Evolutionary conservation across 1,284 basidiomycete species (phyloP), one percentile per base, ranked within the genome.

Genomic region (Leccinum solheimii): DNA sequence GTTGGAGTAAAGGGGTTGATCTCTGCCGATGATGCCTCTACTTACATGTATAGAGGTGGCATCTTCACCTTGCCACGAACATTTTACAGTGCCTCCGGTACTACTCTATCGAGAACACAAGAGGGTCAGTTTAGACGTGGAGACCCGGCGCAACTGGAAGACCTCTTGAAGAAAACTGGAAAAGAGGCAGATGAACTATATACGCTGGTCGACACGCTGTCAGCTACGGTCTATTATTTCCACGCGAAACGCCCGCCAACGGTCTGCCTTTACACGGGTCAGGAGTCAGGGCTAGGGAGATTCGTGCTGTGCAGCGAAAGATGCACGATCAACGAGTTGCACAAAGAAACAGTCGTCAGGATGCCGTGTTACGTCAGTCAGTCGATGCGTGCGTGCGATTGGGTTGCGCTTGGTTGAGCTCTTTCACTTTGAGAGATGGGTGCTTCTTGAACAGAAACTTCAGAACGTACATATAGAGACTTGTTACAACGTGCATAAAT

Each of bases 181-280:
- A 1, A 16, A 9, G 55, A 48, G 32, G 58, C 27, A 14, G 59
- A 59, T 11, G 11, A 70, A 27, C 14, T 73, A 36, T 71, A 72
- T 40, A 67, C 69, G 0, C 70, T 73, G 40, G 7, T 74, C n/a
- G 70, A 72, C 56, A 75, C 72, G 0, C 0, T 62, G 1, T 74
- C 73, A 1, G 55, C 60, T 3, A 72, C 68, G 5, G n/a, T 71
- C 6, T 74, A 73, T 45, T 72, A 74, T 54, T 74, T 71, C 62
- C 61, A 55, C 1, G 69, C 71, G n/a, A 52, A 32, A 2, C 58
- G 55, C 52, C 71, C 71, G 0, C 70, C 71, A 13, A 74, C 68
- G 8, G 73, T 75, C 3, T 73, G 70, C 36, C 45, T 75, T 30
- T 75, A 59, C 51, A 68, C 62, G 0, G 70, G 72, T 9, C 50